phyloP scores from a whole-genome alignment of 2,329 filamentous ascomycete genomes.

The Xylariales sp. region DNA sequence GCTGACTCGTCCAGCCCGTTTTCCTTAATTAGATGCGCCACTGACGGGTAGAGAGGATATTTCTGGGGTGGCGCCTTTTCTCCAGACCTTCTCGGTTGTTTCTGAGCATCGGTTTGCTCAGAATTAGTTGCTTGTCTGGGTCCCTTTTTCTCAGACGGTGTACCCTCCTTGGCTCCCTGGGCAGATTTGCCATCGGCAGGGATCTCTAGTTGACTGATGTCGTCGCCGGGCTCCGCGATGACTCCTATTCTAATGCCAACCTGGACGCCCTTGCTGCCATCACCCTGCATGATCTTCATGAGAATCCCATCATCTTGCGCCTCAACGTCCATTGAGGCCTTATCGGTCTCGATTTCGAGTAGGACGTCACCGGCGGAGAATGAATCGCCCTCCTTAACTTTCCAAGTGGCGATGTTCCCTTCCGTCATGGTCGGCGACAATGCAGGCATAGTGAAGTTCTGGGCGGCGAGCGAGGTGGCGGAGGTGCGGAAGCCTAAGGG shows the following conservation, averaged over 20 bases:
- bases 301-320: conserved; percentile 89
- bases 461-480: conserved; percentile 74
- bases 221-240: conserved; percentile 83
- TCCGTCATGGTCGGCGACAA: conserved; percentile 95
- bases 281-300: conserved; percentile 81
- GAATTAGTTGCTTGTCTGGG: conserved; percentile 48
- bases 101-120: conserved; percentile 50
- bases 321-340: conserved; percentile 95
- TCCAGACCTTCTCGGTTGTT: conserved; percentile 51
- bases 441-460: conserved; percentile 92
- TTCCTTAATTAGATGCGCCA: conserved; percentile 82
- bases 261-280: conserved; percentile 80
- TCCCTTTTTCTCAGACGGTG: conserved; percentile 42
- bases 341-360: conserved; percentile 93
- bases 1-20: conserved; percentile 81
- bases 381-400: conserved; percentile 85
- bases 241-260: conserved; percentile 87
- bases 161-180: conserved; percentile 51
- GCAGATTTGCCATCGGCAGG: conserved; percentile 72
- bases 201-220: conserved; percentile 78
- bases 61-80: conserved; percentile 71
- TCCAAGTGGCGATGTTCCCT: conserved; percentile 87
- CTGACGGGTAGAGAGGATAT: conserved; percentile 84
- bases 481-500: conserved; percentile 72
- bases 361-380: conserved; percentile 87